Conservation (phyloP, 2,329 filamentous ascomycete species). For the Septoria linicola region DNA sequence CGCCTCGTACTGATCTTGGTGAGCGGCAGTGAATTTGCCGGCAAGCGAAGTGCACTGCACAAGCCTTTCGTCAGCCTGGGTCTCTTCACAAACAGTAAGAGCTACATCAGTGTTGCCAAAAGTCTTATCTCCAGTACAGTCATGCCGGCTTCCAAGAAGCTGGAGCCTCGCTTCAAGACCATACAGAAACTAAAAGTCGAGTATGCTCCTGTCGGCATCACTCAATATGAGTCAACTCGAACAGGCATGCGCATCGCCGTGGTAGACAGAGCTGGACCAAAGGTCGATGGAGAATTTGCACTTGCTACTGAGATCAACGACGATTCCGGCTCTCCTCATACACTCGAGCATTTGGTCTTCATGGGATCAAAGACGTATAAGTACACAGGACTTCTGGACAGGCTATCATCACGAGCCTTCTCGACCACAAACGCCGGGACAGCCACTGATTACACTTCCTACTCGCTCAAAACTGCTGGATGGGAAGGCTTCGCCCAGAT, state of each 20-base stretch:
- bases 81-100: background rate
- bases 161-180: constrained; percentile 67
- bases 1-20: no score
- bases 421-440: constrained; percentile 97
- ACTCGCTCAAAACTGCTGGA: constrained; percentile 90
- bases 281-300: constrained; percentile 90
- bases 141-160: constrained; percentile 39
- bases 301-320: constrained; percentile 97
- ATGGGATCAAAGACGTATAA: constrained; percentile 85
- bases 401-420: constrained; percentile 88
- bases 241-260: constrained; percentile 95
- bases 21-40: background rate
- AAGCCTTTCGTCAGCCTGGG: no score
- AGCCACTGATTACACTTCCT: constrained; percentile 91
- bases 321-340: constrained; percentile 79
- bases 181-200: constrained; percentile 84
- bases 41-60: no score
- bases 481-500: constrained; percentile 98
- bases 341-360: constrained; percentile 54
- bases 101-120: background rate
- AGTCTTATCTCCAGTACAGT: background rate
- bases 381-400: constrained; percentile 94
- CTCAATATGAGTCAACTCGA: constrained; percentile 91
- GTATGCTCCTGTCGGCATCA: constrained; percentile 84
- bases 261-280: constrained; percentile 90